Conservation (phyloP, 2,329 filamentous ascomycete species). For the Paracamarosporium sp. region DNA sequence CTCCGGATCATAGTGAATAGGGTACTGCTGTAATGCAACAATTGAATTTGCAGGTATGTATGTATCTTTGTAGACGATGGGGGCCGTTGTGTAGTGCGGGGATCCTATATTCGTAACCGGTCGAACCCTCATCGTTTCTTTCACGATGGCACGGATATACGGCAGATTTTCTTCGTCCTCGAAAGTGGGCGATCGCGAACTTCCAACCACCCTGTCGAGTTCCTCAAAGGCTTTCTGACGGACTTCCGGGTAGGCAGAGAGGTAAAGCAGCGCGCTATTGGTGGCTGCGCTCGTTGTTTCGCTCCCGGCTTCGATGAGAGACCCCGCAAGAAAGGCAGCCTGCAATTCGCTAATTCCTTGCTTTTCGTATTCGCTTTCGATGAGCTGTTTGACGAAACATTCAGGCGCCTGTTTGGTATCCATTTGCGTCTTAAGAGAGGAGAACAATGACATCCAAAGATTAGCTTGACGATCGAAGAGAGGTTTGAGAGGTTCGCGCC, state of each 20-base stretch:
- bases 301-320: conserved; percentile 49
- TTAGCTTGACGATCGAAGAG: conserved; percentile 40
- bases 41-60: conserved; percentile 52
- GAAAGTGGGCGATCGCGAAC: conserved; percentile 36
- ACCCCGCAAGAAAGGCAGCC: conserved; percentile 44
- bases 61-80: conserved; percentile 50
- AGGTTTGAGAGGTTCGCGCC: conserved; percentile 34
- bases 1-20: conserved; percentile 45
- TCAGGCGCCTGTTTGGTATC: conserved; percentile 40
- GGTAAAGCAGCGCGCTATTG: conserved; percentile 40
- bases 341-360: conserved; percentile 45
- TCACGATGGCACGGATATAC: conserved; percentile 45
- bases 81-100: conserved; percentile 43
- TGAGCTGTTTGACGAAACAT: conserved; percentile 44
- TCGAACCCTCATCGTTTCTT: conserved; percentile 53
- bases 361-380: conserved; percentile 45
- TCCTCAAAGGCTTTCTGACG: conserved; percentile 32
- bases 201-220: conserved; percentile 22
- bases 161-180: conserved; percentile 54
- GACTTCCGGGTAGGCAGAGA: conserved; percentile 30
- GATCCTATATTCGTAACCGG: conserved; percentile 44
- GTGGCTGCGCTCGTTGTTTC: conserved; percentile 48
- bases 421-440: conserved; percentile 36
- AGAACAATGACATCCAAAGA: conserved; percentile 42
- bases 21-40: conserved; percentile 36